phyloP scores from a whole-genome alignment of 371 early-diverging fungal genomes.

The Mortierella sp. region DNA sequence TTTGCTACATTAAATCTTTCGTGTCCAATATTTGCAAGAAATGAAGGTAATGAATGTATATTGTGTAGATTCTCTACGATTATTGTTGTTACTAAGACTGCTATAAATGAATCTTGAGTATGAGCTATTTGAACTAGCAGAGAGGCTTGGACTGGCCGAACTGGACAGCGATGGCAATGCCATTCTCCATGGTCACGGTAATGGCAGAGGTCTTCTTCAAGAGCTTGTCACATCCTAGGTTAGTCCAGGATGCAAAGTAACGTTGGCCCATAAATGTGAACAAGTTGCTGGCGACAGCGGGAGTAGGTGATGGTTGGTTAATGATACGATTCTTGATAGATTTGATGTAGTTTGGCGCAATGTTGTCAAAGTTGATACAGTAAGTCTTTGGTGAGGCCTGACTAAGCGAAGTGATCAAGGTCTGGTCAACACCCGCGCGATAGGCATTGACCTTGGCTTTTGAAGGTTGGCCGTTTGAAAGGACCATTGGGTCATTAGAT shows the following conservation, averaged over 20 bases:
- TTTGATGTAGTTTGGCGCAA: slow-evolving; percentile 27
- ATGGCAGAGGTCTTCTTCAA: slow-evolving; percentile 34
- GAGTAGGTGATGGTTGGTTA: slow-evolving; percentile 10
- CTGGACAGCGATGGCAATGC: slow-evolving; percentile 17
- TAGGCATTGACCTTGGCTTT: slow-evolving; percentile 22
- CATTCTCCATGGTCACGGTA: slow-evolving; percentile 18
- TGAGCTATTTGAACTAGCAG: background rate
- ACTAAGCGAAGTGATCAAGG: slow-evolving; percentile 1
- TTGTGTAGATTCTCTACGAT: background rate
- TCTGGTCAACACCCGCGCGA: slow-evolving; percentile 31
- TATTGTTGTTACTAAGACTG: background rate
- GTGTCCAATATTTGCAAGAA: no score
- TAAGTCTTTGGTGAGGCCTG: slow-evolving; percentile 16
- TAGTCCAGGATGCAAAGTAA: slow-evolving; percentile 30
- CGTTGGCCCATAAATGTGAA: slow-evolving; percentile 44
- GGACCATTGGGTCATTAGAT: slow-evolving; percentile 25
- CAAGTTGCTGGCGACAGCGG: slow-evolving; percentile 21
- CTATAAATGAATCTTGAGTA: no score
- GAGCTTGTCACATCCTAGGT: slow-evolving; percentile 27
- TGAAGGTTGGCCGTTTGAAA: slow-evolving; percentile 22
- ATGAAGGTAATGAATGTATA: background rate
- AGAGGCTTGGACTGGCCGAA: slow-evolving; percentile 26
- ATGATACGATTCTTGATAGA: slow-evolving; percentile 12
- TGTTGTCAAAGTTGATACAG: slow-evolving; percentile 17
- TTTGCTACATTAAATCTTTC: no score